A percentile compares a stretch with the other conserved stretches of the same genome.
Evolutionary conservation across 805 yeast species (phyloP).

Genomic region (Blastobotrys attinorum): DNA sequence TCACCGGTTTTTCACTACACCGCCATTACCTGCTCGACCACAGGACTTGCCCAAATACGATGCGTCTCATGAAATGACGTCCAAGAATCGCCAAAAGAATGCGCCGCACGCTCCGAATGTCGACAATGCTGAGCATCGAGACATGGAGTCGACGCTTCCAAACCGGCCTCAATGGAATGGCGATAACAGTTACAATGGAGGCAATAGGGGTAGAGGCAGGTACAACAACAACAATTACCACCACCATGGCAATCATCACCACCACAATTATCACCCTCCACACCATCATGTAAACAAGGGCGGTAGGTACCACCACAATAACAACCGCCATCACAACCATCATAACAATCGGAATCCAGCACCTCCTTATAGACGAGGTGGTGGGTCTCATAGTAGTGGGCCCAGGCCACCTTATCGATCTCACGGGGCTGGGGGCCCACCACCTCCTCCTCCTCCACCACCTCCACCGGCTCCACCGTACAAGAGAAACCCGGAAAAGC

Average conservation of each 20-base stretch:
- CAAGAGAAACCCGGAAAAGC: not conserved
- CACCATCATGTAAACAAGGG: not conserved
- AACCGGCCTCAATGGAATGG: no score
- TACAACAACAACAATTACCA: no score
- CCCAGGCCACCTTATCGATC: conserved; percentile 3
- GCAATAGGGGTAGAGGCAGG: no score
- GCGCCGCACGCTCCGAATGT: conserved; percentile 12
- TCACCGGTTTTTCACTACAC: conserved; percentile 58
- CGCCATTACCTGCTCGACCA: conserved; percentile 56
- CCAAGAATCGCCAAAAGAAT: conserved; percentile 10
- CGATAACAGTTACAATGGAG: no score
- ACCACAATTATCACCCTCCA: not conserved
- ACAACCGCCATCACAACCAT: not conserved
- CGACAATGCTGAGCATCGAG: conserved; percentile 4
- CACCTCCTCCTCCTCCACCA: conserved; percentile 1
- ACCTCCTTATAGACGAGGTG: conserved; percentile 6
- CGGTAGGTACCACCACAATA: not conserved
- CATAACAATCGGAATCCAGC: not conserved
- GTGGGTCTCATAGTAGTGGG: not conserved
- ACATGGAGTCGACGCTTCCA: not conserved
- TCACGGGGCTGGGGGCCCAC: not conserved
- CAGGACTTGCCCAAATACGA: conserved; percentile 60
- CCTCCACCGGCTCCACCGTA: conserved; percentile 8
- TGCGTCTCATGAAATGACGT: conserved; percentile 84
- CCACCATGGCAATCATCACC: conserved; percentile 2